phyloP scores from a whole-genome alignment of 257 asterid species.

The Nicotiana benthamiana region DNA sequence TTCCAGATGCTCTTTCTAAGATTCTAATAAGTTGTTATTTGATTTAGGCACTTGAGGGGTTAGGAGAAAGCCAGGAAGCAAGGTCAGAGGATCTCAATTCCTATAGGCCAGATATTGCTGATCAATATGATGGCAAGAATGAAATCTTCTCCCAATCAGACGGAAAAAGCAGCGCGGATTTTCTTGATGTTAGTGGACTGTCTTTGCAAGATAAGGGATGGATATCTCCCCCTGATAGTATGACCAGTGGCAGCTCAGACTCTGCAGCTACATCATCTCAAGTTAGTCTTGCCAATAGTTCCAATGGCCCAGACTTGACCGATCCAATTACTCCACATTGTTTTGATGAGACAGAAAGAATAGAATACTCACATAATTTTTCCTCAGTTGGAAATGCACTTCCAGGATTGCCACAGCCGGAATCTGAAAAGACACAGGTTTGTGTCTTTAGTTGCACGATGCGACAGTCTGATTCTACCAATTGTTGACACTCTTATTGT shows the following conservation, averaged over 20 bases:
- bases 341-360: slow-evolving; percentile 35
- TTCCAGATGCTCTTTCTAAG: not conserved
- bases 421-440: slow-evolving; percentile 54
- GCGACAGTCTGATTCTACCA: not conserved
- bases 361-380: slow-evolving; percentile 19
- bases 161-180: slow-evolving; percentile 35
- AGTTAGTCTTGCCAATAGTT: slow-evolving; percentile 53
- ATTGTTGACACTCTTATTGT: not conserved
- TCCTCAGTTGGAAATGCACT: slow-evolving; percentile 27
- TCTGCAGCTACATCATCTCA: slow-evolving; percentile 50
- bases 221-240: slow-evolving; percentile 81
- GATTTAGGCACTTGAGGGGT: slow-evolving; percentile 91
- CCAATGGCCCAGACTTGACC: slow-evolving; percentile 39
- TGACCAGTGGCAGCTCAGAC: slow-evolving; percentile 54
- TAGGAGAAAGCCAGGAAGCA: slow-evolving; percentile 84
- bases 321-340: slow-evolving; percentile 28
- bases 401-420: slow-evolving; percentile 24
- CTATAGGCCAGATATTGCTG: slow-evolving; percentile 41
- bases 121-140: slow-evolving; percentile 38
- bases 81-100: slow-evolving; percentile 58
- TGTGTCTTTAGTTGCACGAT: not conserved
- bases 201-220: slow-evolving; percentile 69
- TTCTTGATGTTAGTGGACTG: slow-evolving; percentile 41
- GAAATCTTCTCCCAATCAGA: slow-evolving; percentile 44
- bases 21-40: slow-evolving; percentile 10